Percentiles rank a stretch among this genome's conserved stretches.
These are phyloP conservation scores for Penicillium expansum DNA, from an alignment of 2,329 filamentous ascomycete genomes.

Conservation along the genomic window DNA sequence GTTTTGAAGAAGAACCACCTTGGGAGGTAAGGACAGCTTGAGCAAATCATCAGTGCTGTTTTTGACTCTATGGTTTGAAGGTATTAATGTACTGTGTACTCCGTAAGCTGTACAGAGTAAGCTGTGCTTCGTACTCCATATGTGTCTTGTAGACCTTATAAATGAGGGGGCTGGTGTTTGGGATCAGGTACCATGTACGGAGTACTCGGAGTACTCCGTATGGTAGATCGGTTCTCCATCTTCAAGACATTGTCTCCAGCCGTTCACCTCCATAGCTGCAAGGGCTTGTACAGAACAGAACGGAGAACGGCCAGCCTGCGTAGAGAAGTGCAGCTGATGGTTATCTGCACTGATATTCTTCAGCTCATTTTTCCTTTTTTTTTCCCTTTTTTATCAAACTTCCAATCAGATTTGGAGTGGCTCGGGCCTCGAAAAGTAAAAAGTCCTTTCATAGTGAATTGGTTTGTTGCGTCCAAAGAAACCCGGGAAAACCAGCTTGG, in stretches of 20 bases:
- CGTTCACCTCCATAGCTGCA: slow-evolving; percentile 10
- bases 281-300: slow-evolving; percentile 9
- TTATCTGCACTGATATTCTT: slow-evolving; percentile 1
- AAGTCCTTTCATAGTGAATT: neutral
- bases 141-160: neutral
- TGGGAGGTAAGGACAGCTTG: slow-evolving; percentile 3
- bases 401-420: neutral
- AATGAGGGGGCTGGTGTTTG: slow-evolving; percentile 4
- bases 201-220: neutral
- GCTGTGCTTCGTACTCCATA: neutral
- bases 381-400: neutral
- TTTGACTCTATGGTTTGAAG: neutral
- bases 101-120: neutral
- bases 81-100: neutral
- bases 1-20: neutral
- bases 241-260: slow-evolving; percentile 3
- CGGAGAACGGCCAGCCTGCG: neutral
- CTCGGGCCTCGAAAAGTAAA: neutral
- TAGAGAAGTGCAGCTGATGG: slow-evolving; percentile 1
- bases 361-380: neutral
- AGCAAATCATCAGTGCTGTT: neutral
- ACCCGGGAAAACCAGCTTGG: neutral
- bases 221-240: slow-evolving; percentile 8
- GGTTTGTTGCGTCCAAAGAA: slow-evolving; percentile 3
- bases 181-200: neutral